A percentile compares a stretch with the other conserved stretches of the same genome.
Conservation (phyloP, 148 eudicot genomes). For the Heliamphora exappendiculata region DNA sequence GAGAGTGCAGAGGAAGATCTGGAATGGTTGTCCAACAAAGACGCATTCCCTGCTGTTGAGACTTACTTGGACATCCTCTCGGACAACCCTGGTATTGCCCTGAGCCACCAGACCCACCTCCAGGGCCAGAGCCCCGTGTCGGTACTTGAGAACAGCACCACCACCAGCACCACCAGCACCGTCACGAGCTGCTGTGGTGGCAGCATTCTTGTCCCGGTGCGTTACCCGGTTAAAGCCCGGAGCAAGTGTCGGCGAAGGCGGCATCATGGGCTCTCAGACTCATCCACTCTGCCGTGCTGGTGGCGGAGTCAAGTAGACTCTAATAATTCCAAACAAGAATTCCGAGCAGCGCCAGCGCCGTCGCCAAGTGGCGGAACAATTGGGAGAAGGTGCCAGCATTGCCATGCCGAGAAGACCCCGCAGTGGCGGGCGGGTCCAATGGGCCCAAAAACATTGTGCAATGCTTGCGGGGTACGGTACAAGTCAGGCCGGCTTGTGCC, state of each 20-base stretch:
- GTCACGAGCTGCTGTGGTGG: conserved; percentile 23
- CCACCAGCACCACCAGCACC: conserved; percentile 18
- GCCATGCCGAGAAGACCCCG: conserved; percentile 73
- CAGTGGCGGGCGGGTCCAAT: conserved; percentile 86
- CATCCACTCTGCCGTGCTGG: conserved; percentile 24
- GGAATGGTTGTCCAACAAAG: conserved; percentile 84
- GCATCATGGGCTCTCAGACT: conserved; percentile 20
- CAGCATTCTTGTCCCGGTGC: conserved; percentile 37
- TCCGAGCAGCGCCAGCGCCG: neutral
- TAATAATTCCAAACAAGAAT: conserved; percentile 12
- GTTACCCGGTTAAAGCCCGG: conserved; percentile 47
- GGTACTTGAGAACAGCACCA: conserved; percentile 50
- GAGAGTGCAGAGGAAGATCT: conserved; percentile 75
- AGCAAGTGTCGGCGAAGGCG: conserved; percentile 36
- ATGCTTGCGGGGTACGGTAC: conserved; percentile 88
- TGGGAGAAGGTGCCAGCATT: conserved; percentile 72
- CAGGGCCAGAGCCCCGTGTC: conserved; percentile 66
- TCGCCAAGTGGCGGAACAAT: conserved; percentile 13
- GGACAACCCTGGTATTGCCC: conserved; percentile 25
- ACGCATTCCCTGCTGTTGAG: conserved; percentile 74
- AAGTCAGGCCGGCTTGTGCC: conserved; percentile 85
- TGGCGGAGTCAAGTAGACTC: conserved; percentile 18
- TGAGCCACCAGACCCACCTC: conserved; percentile 32
- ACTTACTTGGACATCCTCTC: conserved; percentile 52
- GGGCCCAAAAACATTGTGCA: conserved; percentile 88